Conservation (phyloP, 78 protist genomes). For the Guillardia theta region DNA sequence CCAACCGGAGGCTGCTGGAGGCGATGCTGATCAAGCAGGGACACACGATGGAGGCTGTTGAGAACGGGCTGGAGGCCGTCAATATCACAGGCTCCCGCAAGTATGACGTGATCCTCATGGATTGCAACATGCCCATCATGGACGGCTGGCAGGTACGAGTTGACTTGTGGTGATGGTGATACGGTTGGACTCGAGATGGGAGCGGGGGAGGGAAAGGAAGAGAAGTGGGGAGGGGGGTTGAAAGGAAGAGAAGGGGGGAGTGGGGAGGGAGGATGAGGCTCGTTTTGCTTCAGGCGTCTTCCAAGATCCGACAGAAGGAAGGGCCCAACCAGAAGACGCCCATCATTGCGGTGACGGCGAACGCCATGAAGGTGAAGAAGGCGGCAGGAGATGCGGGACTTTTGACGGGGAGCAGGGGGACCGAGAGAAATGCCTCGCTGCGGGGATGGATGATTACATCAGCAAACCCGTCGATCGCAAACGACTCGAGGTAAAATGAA, state of each 20-base stretch:
- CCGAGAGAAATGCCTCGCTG: background rate
- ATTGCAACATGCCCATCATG: slow-evolving; percentile 36
- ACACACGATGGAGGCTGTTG: background rate
- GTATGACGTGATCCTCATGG: slow-evolving; percentile 31
- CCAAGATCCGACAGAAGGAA: background rate
- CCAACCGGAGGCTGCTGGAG: background rate
- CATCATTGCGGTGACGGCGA: background rate
- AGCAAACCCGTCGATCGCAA: background rate
- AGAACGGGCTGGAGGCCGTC: slow-evolving; percentile 24
- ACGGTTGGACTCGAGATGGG: too few relatives aligned
- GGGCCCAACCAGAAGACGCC: background rate
- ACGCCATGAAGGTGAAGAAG: background rate
- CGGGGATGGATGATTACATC: slow-evolving; percentile 38
- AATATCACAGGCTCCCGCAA: background rate
- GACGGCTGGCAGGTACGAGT: slow-evolving; percentile 28
- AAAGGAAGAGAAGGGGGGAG: too few relatives aligned
- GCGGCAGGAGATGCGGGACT: background rate
- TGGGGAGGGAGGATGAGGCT: too few relatives aligned
- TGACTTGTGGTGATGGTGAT: too few relatives aligned
- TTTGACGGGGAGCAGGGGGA: too few relatives aligned
- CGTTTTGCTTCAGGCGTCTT: background rate
- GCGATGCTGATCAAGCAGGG: background rate
- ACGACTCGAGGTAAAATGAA: too few relatives aligned
- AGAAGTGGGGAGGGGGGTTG: too few relatives aligned
- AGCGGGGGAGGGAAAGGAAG: too few relatives aligned